These are phyloP conservation scores for Nowakowskiella sp. DNA, from an alignment of 192 early-diverging fungal species.

Conservation along the genomic window DNA sequence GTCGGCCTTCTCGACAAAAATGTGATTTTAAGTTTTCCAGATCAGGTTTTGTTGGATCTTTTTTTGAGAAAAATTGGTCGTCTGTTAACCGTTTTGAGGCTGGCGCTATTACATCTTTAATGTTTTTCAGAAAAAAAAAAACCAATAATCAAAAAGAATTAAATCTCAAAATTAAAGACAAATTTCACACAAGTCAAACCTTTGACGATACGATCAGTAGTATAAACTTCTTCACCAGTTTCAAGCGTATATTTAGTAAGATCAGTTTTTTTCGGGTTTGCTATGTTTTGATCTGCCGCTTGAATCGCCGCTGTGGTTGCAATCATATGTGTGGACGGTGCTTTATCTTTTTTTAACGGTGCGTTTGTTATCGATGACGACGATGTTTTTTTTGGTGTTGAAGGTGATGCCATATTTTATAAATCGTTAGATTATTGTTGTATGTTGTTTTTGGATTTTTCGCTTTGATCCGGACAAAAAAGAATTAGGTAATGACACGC, in stretches of 20 bases:
- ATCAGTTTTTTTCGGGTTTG: constrained; percentile 55
- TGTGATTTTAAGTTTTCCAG: background rate
- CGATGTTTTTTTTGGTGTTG: background rate
- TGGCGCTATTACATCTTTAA: background rate
- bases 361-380: background rate
- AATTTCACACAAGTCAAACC: constrained; percentile 38
- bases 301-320: background rate
- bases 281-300: constrained; percentile 21
- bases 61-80: background rate
- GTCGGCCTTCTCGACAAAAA: background rate
- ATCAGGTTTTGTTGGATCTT: background rate
- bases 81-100: background rate
- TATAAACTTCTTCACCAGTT: constrained; percentile 63
- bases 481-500: background rate
- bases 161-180: too few species aligned
- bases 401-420: background rate
- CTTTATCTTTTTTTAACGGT: background rate
- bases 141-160: too few species aligned
- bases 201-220: constrained; percentile 67
- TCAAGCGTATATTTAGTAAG: constrained; percentile 71
- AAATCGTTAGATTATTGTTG: background rate
- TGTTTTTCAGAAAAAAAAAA: too few species aligned
- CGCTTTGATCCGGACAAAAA: background rate
- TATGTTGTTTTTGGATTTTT: background rate
- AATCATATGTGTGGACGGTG: background rate